Evolutionary conservation across 139 green algal genomes (phyloP).

Genomic region (Asterochloris sp.): DNA sequence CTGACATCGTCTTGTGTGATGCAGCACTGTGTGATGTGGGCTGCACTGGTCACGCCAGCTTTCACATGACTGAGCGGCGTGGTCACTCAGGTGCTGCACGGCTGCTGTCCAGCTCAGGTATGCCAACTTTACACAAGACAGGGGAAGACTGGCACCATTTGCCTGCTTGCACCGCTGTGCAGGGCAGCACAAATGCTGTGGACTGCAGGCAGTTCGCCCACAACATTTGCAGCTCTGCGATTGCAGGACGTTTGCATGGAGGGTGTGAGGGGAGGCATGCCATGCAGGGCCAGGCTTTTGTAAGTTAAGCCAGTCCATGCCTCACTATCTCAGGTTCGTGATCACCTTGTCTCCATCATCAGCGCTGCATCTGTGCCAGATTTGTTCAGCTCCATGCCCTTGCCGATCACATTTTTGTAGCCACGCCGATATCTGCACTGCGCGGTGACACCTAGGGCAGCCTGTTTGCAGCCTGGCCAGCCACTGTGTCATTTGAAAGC

Average conservation of each 20-base stretch:
- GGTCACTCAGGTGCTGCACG: no score
- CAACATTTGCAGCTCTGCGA: neutral
- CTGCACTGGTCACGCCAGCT: no score
- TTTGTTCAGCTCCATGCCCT: slow-evolving; percentile 81
- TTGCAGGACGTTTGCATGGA: neutral
- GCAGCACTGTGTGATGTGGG: no score
- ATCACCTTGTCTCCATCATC: slow-evolving; percentile 93
- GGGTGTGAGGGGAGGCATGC: neutral
- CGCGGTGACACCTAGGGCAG: neutral
- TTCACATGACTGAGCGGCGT: no score
- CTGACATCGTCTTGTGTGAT: neutral
- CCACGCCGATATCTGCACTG: slow-evolving; percentile 75
- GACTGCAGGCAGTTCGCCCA: neutral
- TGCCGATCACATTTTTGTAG: slow-evolving; percentile 97
- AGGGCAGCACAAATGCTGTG: neutral
- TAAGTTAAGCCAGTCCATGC: no score
- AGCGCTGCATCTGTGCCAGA: slow-evolving; percentile 72
- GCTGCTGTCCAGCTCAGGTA: no score
- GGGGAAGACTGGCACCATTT: no score
- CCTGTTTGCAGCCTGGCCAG: neutral
- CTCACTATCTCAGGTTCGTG: neutral
- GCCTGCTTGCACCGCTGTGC: no score
- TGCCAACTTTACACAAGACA: no score
- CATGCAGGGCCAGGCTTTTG: no score
- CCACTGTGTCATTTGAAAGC: no score